Evolutionary conservation across 192 early-diverging fungal genomes (phyloP), one percentile per base, ranked within the genome.

Genomic region (Pilaira anomala): DNA sequence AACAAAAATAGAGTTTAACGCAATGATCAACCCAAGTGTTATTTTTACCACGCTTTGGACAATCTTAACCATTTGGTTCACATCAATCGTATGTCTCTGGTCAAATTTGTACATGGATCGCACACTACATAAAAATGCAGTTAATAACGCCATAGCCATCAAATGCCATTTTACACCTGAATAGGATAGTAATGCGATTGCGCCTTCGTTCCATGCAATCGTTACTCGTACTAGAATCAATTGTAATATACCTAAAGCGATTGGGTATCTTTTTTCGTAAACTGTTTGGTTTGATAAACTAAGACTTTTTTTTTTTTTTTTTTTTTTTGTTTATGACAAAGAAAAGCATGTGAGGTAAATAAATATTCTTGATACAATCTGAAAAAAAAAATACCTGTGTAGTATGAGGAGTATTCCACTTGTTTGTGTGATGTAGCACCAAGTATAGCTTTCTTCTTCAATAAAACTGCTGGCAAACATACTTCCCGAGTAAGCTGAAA

Each of bases 401-500:
- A 76, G 6, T 1, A 63, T 60, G 12, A 75, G 75, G 26, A 83
- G 60, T 2, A 73, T 61, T 64, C 83, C 79, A 62, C 81, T 71
- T 2, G 86, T 89, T 54, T 87, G 85, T n/a, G 77, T 70, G 75
- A 84, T 84, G 68, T 82, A 90, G 65, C 85, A 86, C 88, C 87
- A 92, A 60, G 83, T 86, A 49, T 83, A 80, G 55, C 86, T 84
- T 65, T 91, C 89, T 50, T 91, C 87, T 67, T 91, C 89, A 3
- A 91, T 80, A 69, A 85, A 80, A 45, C 88, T 89, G 30, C 84
- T 88, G 7, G 88, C 79, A 68, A 78, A 79, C 44, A 85, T 51
- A 0, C 83, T 79, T n/a, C 82, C 13, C 30, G 81, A 50, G 44
- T 88, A 88, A 7, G 76, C 77, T 7, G 65, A 33, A 41, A 79